These are phyloP conservation scores for Acrasis kona DNA, from an alignment of 78 protist species.

Conservation along the genomic window DNA sequence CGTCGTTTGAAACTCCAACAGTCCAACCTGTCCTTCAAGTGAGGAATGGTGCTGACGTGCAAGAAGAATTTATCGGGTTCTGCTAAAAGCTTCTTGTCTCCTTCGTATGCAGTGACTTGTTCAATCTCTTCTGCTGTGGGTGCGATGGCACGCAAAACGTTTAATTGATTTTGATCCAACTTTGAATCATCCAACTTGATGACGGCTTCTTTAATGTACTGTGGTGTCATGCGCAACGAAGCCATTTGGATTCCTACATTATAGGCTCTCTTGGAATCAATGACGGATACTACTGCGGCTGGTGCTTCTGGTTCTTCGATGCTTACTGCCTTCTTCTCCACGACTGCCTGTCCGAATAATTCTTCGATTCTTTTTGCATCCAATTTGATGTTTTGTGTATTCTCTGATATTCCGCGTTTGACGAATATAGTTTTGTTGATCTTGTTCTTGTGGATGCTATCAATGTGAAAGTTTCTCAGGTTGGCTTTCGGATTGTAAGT, in stretches of 20 bases:
- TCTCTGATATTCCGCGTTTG: background rate
- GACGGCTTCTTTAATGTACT: background rate
- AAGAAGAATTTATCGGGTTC: background rate
- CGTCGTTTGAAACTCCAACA: background rate
- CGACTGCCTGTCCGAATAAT: background rate
- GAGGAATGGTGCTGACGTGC: background rate
- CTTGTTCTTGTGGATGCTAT: background rate
- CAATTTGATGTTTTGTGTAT: background rate
- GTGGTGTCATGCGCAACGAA: background rate
- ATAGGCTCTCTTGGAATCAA: constrained; percentile 49
- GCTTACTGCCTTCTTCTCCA: background rate
- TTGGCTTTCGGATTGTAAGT: background rate
- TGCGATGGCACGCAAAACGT: background rate
- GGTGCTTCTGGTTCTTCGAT: too few relatives aligned
- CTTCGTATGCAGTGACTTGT: background rate
- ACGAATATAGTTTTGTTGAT: background rate
- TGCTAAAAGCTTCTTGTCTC: background rate
- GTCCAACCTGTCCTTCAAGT: background rate
- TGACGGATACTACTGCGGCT: too few relatives aligned
- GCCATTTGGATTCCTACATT: constrained; percentile 20
- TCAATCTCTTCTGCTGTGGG: background rate
- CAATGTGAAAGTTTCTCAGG: background rate
- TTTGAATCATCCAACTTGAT: background rate
- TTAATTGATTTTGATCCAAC: background rate
- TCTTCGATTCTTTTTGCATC: background rate